Base-by-base conservation (phyloP, 306 rosid genomes). In the Quercus alba region DNA sequence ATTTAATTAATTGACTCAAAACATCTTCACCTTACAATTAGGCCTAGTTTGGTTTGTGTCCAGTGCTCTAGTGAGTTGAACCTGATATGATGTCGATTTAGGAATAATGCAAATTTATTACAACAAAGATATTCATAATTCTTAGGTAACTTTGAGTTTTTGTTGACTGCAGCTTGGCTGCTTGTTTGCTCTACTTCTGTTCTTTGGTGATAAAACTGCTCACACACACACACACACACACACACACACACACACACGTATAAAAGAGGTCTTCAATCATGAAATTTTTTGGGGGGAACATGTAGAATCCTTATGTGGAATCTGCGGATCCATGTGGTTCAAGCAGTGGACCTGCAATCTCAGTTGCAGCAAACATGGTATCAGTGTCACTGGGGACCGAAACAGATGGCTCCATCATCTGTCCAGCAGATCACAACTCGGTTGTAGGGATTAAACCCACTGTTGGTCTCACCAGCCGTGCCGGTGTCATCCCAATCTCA, bases 401-500 rank as follows among this genome's bases (percentile, higher is more conserved):
- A 78, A 91, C 96, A 0, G 77, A 86, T 64, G 91, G 91, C 38
- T 90, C 94, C 0, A 80, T 91, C 28, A 71, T 93, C 33, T 88
- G 91, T 57, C 97, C 94, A 10, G 84, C 90, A 2, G 89, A 84
- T 79, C 85, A 68, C 59, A 93, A 85, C 79, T 93, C 92, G 0
- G 94, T 91, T 23, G 97, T 93, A 2, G 94, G 89, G 12, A 5
- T 93, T 78, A 91, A 88, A 81, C 94, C 94, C 63, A 93, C 94
- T 0, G 87, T 91, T 26, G 97, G 93, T 38, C 97, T 91, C 75
- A 89, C 94, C 0, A 91, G 97, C 76, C 85, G 91, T 3, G 93
- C 86, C 0, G 94, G 94, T 6, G 97, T 91, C 49, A 76, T 89
- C 12, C 94, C 88, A 2, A 5, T 91, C 69, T 76, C 93, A 33